Conservation (phyloP, 2,329 filamentous ascomycete genomes). For the Catunica adiposa region DNA sequence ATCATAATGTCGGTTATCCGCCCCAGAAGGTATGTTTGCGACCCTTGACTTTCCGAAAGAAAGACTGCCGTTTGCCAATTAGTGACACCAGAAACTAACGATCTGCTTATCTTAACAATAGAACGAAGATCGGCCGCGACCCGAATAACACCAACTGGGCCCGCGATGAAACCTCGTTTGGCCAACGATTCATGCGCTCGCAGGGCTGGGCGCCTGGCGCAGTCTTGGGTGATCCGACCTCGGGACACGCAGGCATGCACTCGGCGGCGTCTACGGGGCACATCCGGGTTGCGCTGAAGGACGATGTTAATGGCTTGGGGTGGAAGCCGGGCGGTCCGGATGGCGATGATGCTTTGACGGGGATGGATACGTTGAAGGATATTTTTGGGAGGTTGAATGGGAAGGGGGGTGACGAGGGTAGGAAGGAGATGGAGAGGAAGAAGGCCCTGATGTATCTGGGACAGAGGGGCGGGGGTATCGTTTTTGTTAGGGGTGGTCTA, state of each 20-base stretch:
- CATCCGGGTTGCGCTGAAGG: slow-evolving; percentile 71
- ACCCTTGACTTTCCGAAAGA: neutral
- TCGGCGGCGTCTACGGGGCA: slow-evolving; percentile 69
- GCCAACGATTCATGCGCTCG: slow-evolving; percentile 71
- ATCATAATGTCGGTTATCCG: slow-evolving; percentile 12
- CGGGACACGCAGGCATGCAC: slow-evolving; percentile 58
- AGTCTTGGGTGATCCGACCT: slow-evolving; percentile 61
- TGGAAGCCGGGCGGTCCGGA: slow-evolving; percentile 44
- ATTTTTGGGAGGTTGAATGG: slow-evolving; percentile 81
- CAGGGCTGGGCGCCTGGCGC: slow-evolving; percentile 86
- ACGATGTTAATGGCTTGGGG: slow-evolving; percentile 80
- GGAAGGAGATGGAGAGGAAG: slow-evolving; percentile 40
- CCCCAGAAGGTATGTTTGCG: slow-evolving; percentile 11
- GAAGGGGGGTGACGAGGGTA: slow-evolving; percentile 53
- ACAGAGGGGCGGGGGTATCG: slow-evolving; percentile 53
- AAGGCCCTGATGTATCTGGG: slow-evolving; percentile 60
- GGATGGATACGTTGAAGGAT: slow-evolving; percentile 72
- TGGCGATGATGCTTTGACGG: slow-evolving; percentile 62
- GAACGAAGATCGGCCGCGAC: slow-evolving; percentile 64
- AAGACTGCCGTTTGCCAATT: no score
- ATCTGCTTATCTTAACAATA: slow-evolving; percentile 8
- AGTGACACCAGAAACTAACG: neutral
- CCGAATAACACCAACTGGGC: slow-evolving; percentile 95
- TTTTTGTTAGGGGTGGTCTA: slow-evolving; percentile 76
- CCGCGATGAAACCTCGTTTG: slow-evolving; percentile 64